These are phyloP conservation scores for Atkinsonella texensis DNA, from an alignment of 2,329 filamentous ascomycete species.

Conservation along the genomic window DNA sequence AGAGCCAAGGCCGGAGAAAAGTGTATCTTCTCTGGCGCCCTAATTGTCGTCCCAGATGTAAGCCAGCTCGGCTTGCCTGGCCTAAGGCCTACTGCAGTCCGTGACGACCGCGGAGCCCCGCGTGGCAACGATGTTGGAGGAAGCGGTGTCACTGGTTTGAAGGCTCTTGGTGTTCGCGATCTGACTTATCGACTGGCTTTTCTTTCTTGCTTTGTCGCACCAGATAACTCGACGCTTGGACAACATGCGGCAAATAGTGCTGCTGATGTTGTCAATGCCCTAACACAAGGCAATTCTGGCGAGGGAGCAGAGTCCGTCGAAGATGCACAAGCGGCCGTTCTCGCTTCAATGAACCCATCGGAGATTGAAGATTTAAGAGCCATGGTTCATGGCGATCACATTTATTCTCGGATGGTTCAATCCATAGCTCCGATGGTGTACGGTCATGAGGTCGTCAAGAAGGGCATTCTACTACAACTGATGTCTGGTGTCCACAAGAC, in stretches of 20 bases:
- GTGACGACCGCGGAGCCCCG: constrained; percentile 63
- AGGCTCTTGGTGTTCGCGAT: constrained; percentile 86
- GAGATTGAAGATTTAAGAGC: constrained; percentile 86
- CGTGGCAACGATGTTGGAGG: constrained; percentile 73
- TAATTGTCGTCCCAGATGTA: constrained; percentile 95
- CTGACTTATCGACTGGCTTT: constrained; percentile 95
- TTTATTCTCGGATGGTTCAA: constrained; percentile 84
- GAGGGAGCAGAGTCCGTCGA: constrained; percentile 65
- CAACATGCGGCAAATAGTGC: constrained; percentile 52
- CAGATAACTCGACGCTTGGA: constrained; percentile 72
- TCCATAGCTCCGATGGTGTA: constrained; percentile 96
- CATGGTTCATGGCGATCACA: constrained; percentile 93
- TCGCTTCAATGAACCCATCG: constrained; percentile 70
- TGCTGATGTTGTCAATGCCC: constrained; percentile 70
- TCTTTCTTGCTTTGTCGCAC: constrained; percentile 88
- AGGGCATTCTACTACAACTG: constrained; percentile 83
- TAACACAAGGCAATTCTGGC: constrained; percentile 50
- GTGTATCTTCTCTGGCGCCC: constrained; percentile 90
- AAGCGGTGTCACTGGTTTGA: constrained; percentile 75
- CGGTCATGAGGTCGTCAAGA: constrained; percentile 95
- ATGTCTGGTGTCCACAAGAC: constrained; percentile 92
- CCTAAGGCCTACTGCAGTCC: constrained; percentile 66
- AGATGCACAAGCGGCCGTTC: constrained; percentile 74
- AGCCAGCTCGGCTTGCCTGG: constrained; percentile 89
- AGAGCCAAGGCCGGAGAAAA: constrained; percentile 95